Evolutionary conservation across 768 basidiomycete genomes (phyloP).

Genomic region (Leucogyrophana mollusca): DNA sequence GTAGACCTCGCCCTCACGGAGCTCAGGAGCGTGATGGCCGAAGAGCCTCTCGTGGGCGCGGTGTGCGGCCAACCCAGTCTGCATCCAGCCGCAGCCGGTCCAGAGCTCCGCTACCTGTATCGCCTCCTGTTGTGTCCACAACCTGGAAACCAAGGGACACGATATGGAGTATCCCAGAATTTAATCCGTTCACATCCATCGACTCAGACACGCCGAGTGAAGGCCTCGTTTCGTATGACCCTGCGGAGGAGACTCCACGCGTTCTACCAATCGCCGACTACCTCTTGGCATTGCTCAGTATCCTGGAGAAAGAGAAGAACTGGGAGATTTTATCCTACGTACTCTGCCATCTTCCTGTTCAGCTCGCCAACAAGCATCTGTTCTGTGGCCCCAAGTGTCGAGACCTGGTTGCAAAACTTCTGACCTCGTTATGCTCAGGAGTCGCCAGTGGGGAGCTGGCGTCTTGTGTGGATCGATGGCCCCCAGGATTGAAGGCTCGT

Average conservation of each 20-base stretch:
- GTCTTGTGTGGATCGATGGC: conserved; percentile 56
- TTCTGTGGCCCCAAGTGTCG: conserved; percentile 88
- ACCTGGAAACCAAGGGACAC: conserved; percentile 40
- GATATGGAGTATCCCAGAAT: conserved; percentile 73
- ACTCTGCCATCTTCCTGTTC: conserved; percentile 85
- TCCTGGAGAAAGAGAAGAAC: conserved; percentile 73
- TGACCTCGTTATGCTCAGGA: conserved; percentile 65
- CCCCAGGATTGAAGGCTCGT: conserved; percentile 59
- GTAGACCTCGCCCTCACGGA: conserved; percentile 46
- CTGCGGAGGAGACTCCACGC: conserved; percentile 37
- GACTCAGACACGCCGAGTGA: conserved; percentile 67
- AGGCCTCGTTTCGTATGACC: conserved; percentile 64
- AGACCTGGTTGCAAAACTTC: conserved; percentile 57
- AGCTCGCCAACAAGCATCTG: conserved; percentile 93
- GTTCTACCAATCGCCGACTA: conserved; percentile 78
- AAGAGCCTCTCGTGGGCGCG: conserved; percentile 52
- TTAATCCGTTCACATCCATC: conserved; percentile 50
- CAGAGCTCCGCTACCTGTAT: conserved; percentile 40
- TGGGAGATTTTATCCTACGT: conserved; percentile 96
- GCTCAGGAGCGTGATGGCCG: conserved; percentile 54
- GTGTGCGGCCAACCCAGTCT: conserved; percentile 40
- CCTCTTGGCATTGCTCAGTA: conserved; percentile 55
- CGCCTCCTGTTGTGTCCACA: conserved; percentile 20
- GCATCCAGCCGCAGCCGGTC: conserved; percentile 63
- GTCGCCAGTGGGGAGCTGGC: conserved; percentile 61